Evolutionary conservation across 768 basidiomycete species (phyloP), one percentile per base, ranked within the genome.

Genomic region (Clitopilus passeckerianus): DNA sequence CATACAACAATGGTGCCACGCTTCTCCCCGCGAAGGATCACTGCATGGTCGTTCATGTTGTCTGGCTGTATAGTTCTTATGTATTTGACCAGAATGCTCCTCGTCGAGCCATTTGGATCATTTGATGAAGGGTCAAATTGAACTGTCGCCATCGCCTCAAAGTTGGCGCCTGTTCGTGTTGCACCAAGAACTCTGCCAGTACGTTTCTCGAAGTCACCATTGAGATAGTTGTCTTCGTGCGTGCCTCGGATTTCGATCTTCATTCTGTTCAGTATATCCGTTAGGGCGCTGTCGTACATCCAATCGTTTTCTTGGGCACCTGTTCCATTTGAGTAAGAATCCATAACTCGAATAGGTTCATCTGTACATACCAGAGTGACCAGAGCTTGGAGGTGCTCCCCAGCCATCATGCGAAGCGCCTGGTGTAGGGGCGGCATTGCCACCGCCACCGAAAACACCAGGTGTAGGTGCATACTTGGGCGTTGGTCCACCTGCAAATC

Each of bases 371-470:
- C 54, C 20, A 44, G 57, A 20, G n/a, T 58, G 33, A 33, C 60
- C 54, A 55, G 57, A 52, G 60, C 63, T 33, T 62, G 66, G 35
- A 61, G 60, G 43, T 7, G 23, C 52, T 16, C 44, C 46, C 50
- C 57, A 58, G 14, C 54, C 44, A 14, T 46, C 50, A 16, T 33
- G 58, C n/a, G 64, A 60, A 2, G 61, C 67, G 63, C 71, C 74
- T 34, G 80, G 79, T 7, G 77, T 80, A 0, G 78, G 77, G n/a
- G 76, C 77, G 30, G 70, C 70, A 18, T 68, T 65, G 55, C 61
- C 65, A 14, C 54, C 54, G 16, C 56, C 41, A 22, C 37, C 43
- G 27, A 69, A 67, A 41, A 68, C 69, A 24, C 68, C 75, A 34
- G 79, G 77, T 5, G 77, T 79, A 3, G 75, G 71, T 12, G 73